Evolutionary conservation across 1,284 basidiomycete genomes (phyloP), one percentile per base, ranked within the genome.

Genomic region (Volvariella volvacea): DNA sequence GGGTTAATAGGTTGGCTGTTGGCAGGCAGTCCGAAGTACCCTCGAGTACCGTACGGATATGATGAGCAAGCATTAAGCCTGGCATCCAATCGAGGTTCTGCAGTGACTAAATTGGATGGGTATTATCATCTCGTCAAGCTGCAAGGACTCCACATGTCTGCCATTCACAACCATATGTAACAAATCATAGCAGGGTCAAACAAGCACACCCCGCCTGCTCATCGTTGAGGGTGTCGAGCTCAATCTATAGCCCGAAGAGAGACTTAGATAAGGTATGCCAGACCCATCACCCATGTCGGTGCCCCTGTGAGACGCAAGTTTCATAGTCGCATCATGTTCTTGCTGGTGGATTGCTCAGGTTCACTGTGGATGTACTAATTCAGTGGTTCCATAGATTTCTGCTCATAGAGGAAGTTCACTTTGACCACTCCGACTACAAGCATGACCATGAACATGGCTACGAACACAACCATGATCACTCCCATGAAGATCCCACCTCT

Each of bases 361-460:
- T 39, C 21, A 41, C 36, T 47, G 22, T 43, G 53, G 73, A 72
- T 76, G 70, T 58, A 59, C 12, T 55, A 43, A 61, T 51, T n/a
- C n/a, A 41, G 43, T 42, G 44, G 46, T 52, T 48, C 34, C 38
- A 17, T 53, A 83, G 81, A 86, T 86, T 83, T 81, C 81, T 51
- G 79, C 78, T n/a, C 55, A 86, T 91, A 61, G 88, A 92, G 70
- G 89, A 92, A 73, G 68, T 92, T 54, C 59, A 63, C 49, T 84
- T 83, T 48, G 85, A 88, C 69, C 82, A 87, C 67, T 83, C 81
- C 51, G 78, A 79, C 61, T 75, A 82, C 52, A 71, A 76, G 50
- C 68, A 78, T 59, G 78, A 80, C 53, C 69, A 83, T 57, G 76
- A 77, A 48, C 74, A 80, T 55, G 71, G 75, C 51, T n/a, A 36